Evolutionary conservation across 768 basidiomycete species (phyloP).

Genomic region (Lactarius hengduanensis): DNA sequence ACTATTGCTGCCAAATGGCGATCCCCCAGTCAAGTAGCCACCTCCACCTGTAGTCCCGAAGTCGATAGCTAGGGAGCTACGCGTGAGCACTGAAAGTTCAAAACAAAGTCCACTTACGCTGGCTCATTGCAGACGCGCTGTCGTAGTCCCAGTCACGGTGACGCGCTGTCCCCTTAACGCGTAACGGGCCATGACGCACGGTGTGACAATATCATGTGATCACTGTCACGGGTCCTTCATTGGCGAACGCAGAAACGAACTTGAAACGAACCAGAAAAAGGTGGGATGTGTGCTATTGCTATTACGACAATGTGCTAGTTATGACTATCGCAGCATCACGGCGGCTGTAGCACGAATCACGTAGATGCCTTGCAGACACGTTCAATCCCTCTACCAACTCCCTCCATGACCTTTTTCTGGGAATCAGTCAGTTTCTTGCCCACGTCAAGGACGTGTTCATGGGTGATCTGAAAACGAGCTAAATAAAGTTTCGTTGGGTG

Average conservation of each 20-base stretch:
- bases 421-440: conserved; percentile 68
- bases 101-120: conserved; percentile 20
- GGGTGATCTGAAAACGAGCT: conserved; percentile 48
- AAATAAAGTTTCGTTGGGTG: background rate
- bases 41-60: conserved; percentile 47
- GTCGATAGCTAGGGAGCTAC: conserved; percentile 26
- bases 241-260: too few species aligned
- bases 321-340: background rate
- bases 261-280: too few species aligned
- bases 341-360: conserved; percentile 9
- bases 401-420: conserved; percentile 68
- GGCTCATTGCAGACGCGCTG: conserved; percentile 14
- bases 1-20: conserved; percentile 53
- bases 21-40: conserved; percentile 58
- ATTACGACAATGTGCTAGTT: background rate
- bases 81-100: conserved; percentile 41
- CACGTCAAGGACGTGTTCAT: conserved; percentile 59
- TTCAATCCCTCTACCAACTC: conserved; percentile 66
- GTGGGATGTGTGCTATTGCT: too few species aligned
- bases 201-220: conserved; percentile 13
- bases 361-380: conserved; percentile 46
- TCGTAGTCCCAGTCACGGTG: background rate
- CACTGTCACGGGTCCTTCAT: background rate
- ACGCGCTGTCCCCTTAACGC: background rate
- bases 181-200: conserved; percentile 17